These are phyloP conservation scores for Acacia concinna DNA, from an alignment of 331 rosid species.

Conservation along the genomic window DNA sequence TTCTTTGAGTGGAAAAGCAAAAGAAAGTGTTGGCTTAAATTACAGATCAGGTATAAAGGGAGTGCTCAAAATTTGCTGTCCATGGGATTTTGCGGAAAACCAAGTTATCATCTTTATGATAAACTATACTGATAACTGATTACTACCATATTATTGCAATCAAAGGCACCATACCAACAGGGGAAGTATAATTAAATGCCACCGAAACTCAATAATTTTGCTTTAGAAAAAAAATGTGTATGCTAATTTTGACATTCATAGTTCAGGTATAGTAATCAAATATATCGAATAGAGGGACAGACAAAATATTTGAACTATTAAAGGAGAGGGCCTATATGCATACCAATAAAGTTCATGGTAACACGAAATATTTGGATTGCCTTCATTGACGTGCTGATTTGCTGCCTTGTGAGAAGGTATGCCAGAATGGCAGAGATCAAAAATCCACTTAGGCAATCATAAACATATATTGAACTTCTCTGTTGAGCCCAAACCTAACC, in stretches of 20 bases:
- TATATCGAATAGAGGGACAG: not conserved
- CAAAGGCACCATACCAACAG: not conserved
- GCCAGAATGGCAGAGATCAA: slow-evolving; percentile 68
- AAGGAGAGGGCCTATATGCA: slow-evolving; percentile 20
- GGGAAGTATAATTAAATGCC: not conserved
- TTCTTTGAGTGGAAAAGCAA: slow-evolving; percentile 3
- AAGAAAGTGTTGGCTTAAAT: not conserved
- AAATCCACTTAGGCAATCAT: slow-evolving; percentile 85
- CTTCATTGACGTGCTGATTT: slow-evolving; percentile 66
- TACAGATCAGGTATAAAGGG: not conserved
- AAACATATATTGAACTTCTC: slow-evolving; percentile 61
- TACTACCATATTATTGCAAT: not conserved
- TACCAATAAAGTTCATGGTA: slow-evolving; percentile 73
- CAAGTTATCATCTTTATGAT: not conserved
- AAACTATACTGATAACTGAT: not conserved
- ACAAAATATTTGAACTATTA: slow-evolving; percentile 5
- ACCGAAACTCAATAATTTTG: not conserved
- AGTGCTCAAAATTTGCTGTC: not conserved
- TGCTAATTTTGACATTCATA: slow-evolving; percentile 21
- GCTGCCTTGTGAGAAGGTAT: slow-evolving; percentile 57
- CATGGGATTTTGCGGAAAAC: not conserved
- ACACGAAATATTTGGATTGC: slow-evolving; percentile 67
- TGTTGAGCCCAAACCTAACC: slow-evolving; percentile 85
- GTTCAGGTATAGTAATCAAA: slow-evolving; percentile 13
- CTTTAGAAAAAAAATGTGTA: not conserved